Evolutionary conservation across 192 early-diverging fungal species (phyloP), one percentile per base, ranked within the genome.

Genomic region (Coemansia asiatica): DNA sequence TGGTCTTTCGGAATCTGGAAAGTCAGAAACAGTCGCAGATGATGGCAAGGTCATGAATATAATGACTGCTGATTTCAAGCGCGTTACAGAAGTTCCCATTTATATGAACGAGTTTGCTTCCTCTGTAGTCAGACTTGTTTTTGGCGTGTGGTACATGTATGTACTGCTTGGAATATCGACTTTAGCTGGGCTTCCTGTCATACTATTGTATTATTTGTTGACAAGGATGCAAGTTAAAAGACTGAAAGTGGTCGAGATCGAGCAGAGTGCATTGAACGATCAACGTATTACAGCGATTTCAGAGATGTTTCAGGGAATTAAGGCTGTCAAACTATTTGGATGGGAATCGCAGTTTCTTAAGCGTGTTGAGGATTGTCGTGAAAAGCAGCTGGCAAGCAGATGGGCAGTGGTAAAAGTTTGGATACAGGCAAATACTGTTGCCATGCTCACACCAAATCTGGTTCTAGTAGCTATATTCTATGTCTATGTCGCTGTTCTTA

Each of bases 301-400:
- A 33, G 94, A 98, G 77, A 81, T 93, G 63, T 79, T 96, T 36
- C 84, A 92, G 76, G 95, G 93, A 29, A 96, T 98, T 44, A 86
- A 93, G 23, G 91, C 97, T 23, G 87, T 98, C 61, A 98, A 98
- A 70, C 88, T 97, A 53, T 92, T 93, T 81, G 90, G 89, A 23
- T 94, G 92, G 92, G 89, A 93, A 73, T 64, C 81, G 31, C 83
- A 85, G 55, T 94, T 98, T 65, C 67, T 88, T 50, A 79, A 86
- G 28, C 85, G 87, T 31, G 83, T 97, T 13, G 79, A 84, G 4
- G 81, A 70, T 8, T 83, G 85, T n/a, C 85, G 90, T 27, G 80
- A 87, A 18, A 81, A 76, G 47, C 88, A 92, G 71, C 67, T 92
- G 21, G 69, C 74, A 33, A 71, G 77, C 1, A 78, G 85, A 44